Percentiles rank a stretch among this genome's conserved stretches.
Evolutionary conservation across 2,329 filamentous ascomycete species (phyloP).

Genomic region (Tolypocladium tundrense): DNA sequence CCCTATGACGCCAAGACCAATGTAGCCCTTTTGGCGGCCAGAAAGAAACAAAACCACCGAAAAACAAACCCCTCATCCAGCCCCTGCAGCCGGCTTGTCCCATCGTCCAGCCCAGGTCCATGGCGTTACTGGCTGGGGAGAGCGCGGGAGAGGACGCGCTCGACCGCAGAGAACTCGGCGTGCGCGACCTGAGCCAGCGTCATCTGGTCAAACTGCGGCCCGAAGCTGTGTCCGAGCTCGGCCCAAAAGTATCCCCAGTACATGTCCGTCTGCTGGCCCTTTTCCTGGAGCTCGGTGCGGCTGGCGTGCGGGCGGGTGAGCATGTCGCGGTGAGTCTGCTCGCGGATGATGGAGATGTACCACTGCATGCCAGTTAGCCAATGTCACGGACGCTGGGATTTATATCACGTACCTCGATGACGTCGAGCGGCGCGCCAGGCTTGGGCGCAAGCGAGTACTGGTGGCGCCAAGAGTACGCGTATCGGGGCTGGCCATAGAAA

Average conservation of each 20-base stretch:
- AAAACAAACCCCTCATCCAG: not conserved
- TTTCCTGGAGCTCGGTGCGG: slow-evolving; percentile 25
- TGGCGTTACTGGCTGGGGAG: slow-evolving; percentile 10
- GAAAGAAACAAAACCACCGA: not conserved
- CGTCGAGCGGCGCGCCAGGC: slow-evolving; percentile 35
- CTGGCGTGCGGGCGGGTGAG: slow-evolving; percentile 28
- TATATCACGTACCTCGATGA: slow-evolving; percentile 38
- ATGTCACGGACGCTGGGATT: too few species aligned
- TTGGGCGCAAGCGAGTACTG: slow-evolving; percentile 42
- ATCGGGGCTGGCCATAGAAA: slow-evolving; percentile 36
- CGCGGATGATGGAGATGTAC: slow-evolving; percentile 45
- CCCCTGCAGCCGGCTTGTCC: not conserved
- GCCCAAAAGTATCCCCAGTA: slow-evolving; percentile 45
- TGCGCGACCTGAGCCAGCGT: slow-evolving; percentile 35
- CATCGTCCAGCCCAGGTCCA: not conserved
- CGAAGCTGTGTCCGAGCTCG: slow-evolving; percentile 31
- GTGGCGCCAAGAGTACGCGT: slow-evolving; percentile 38
- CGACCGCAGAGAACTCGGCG: slow-evolving; percentile 38
- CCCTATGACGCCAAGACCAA: not conserved
- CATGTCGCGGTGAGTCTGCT: slow-evolving; percentile 35
- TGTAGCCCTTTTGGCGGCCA: not conserved
- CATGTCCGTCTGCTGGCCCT: slow-evolving; percentile 22
- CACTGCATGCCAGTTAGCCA: slow-evolving; percentile 26
- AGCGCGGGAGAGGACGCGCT: slow-evolving; percentile 35
- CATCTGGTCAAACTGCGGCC: slow-evolving; percentile 33